A percentile compares a stretch with the other conserved stretches of the same genome.
phyloP scores from a whole-genome alignment of 1,284 basidiomycete genomes.

The Cutaneotrichosporon cavernicola region DNA sequence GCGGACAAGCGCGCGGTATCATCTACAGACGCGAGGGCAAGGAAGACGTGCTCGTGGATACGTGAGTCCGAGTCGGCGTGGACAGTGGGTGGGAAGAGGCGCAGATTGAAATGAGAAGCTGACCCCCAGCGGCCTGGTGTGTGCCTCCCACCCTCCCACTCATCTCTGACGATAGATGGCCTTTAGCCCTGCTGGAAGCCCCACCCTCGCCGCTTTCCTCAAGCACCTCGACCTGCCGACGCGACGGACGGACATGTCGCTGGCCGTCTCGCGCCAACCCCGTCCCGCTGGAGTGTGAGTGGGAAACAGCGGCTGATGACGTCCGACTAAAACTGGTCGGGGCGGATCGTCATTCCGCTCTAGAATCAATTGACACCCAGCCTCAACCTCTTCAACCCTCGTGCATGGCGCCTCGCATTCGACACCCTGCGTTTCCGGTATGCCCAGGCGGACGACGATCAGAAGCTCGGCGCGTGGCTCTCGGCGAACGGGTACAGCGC shows the following conservation, averaged over 20 bases:
- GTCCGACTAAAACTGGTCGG: too few species aligned
- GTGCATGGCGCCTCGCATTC: slow-evolving; percentile 73
- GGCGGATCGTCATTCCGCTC: too few species aligned
- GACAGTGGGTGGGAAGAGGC: neutral
- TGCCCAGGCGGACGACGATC: slow-evolving; percentile 41
- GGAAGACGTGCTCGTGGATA: slow-evolving; percentile 60
- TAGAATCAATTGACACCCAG: slow-evolving; percentile 21
- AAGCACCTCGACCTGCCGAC: slow-evolving; percentile 58
- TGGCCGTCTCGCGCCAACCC: slow-evolving; percentile 67
- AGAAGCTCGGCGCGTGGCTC: slow-evolving; percentile 71
- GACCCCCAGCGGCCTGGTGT: slow-evolving; percentile 50
- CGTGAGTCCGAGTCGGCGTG: slow-evolving; percentile 10
- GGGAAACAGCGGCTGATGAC: too few species aligned
- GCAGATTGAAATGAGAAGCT: neutral
- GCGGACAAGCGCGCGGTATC: slow-evolving; percentile 79
- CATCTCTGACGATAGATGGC: slow-evolving; percentile 61
- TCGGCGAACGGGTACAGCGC: slow-evolving; percentile 66
- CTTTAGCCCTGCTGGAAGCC: slow-evolving; percentile 74
- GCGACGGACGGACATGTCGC: slow-evolving; percentile 72
- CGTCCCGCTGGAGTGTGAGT: neutral
- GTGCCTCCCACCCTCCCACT: slow-evolving; percentile 14
- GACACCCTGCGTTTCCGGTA: slow-evolving; percentile 74
- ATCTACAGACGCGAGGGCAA: slow-evolving; percentile 58
- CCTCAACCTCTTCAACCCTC: slow-evolving; percentile 65
- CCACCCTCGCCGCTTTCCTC: slow-evolving; percentile 75